These are phyloP conservation scores for Mrakia hoshinonis DNA, from an alignment of 768 basidiomycete genomes.

Conservation along the genomic window DNA sequence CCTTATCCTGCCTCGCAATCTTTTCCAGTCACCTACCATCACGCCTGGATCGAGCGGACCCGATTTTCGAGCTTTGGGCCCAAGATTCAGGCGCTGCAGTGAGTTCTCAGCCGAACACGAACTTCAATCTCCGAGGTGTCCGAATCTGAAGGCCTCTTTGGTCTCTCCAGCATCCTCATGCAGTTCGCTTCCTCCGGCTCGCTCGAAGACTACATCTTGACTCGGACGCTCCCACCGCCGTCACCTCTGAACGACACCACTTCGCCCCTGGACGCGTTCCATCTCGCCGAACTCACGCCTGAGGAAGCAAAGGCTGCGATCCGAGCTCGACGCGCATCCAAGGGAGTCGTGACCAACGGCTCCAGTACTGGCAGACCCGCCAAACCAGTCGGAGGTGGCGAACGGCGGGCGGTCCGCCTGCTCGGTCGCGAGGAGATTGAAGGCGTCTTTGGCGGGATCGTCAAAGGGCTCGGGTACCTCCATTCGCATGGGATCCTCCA, in stretches of 20 bases:
- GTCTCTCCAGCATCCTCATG: slow-evolving; percentile 47
- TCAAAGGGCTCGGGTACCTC: slow-evolving; percentile 76
- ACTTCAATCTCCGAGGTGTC: background rate
- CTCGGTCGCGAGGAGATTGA: slow-evolving; percentile 20
- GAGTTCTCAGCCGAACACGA: slow-evolving; percentile 36
- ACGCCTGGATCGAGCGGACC: slow-evolving; percentile 80
- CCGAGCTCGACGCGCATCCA: background rate
- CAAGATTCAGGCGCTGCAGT: slow-evolving; percentile 79
- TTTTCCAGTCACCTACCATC: slow-evolving; percentile 67
- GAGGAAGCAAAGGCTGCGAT: slow-evolving; percentile 25
- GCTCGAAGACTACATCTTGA: slow-evolving; percentile 39
- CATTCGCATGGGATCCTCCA: slow-evolving; percentile 61
- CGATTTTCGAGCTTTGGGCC: slow-evolving; percentile 84
- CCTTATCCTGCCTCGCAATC: background rate
- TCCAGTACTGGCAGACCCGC: too few species aligned
- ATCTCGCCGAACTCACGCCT: background rate
- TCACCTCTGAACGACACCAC: background rate
- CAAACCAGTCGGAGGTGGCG: background rate
- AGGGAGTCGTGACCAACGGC: background rate
- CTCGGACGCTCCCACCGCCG: slow-evolving; percentile 29
- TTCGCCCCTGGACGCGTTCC: background rate
- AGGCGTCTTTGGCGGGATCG: slow-evolving; percentile 57
- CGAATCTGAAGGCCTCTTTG: background rate
- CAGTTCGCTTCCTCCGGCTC: slow-evolving; percentile 43
- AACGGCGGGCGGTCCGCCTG: slow-evolving; percentile 16